A percentile compares a stretch with the other conserved stretches of the same genome.
phyloP scores from a whole-genome alignment of 805 yeast species.

The Torulaspora maleeae region DNA sequence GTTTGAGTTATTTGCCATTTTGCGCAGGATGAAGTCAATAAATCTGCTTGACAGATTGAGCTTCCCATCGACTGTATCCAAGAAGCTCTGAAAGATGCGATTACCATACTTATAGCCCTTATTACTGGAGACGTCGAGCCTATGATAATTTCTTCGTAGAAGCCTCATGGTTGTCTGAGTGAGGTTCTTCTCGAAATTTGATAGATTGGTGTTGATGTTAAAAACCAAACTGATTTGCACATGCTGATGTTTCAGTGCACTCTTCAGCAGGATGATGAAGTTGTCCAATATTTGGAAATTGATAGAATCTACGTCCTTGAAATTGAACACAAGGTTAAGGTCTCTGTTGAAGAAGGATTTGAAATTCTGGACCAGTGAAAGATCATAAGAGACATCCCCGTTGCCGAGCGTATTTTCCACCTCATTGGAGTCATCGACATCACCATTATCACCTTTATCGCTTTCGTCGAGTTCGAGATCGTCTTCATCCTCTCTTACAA shows the following conservation, averaged over 20 bases:
- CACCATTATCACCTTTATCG: constrained; percentile 15
- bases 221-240: constrained; percentile 30
- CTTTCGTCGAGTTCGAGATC: constrained; percentile 3
- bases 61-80: constrained; percentile 36
- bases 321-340: constrained; percentile 30
- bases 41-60: constrained; percentile 31
- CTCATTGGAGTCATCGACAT: constrained; percentile 1
- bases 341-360: constrained; percentile 25
- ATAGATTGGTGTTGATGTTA: constrained; percentile 33
- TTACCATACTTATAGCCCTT: constrained; percentile 34
- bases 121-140: constrained; percentile 33
- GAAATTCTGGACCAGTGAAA: constrained; percentile 33
- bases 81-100: constrained; percentile 32
- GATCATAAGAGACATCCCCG: constrained; percentile 29
- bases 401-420: constrained; percentile 6
- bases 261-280: constrained; percentile 27
- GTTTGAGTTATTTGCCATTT: constrained; percentile 33
- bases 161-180: constrained; percentile 32
- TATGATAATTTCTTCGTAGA: constrained; percentile 26
- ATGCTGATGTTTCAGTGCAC: constrained; percentile 27
- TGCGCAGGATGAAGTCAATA: constrained; percentile 29
- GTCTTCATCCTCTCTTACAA: constrained; percentile 10
- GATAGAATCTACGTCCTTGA: constrained; percentile 35
- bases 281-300: constrained; percentile 27
- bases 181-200: constrained; percentile 34